phyloP scores from a whole-genome alignment of 2,329 filamentous ascomycete genomes.

The Talaromyces sp. region DNA sequence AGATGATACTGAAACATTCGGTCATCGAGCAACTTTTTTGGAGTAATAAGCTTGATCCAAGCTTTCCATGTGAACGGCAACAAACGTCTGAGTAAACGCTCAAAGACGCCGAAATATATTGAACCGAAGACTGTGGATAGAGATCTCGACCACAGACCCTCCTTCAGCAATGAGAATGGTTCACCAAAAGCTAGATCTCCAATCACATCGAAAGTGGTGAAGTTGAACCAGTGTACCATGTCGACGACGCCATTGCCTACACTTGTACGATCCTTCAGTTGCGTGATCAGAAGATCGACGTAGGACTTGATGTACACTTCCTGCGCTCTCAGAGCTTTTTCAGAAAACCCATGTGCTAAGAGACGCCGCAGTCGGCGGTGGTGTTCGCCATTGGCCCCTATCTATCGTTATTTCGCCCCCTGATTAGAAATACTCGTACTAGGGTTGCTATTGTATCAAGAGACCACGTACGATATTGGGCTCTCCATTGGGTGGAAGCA shows the following conservation, averaged over 20 bases:
- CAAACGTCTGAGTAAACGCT: not conserved
- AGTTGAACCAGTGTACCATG: slow-evolving; percentile 36
- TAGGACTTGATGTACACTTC: slow-evolving; percentile 22
- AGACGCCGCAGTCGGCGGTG: slow-evolving; percentile 28
- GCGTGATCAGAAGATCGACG: slow-evolving; percentile 26
- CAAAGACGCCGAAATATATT: not conserved
- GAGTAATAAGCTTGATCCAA: slow-evolving; percentile 16
- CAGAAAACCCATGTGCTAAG: slow-evolving; percentile 32
- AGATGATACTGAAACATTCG: slow-evolving; percentile 20
- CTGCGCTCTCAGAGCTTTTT: slow-evolving; percentile 28
- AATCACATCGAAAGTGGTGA: slow-evolving; percentile 41
- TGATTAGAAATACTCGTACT: not conserved
- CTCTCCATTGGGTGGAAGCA: slow-evolving; percentile 1
- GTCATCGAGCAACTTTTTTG: slow-evolving; percentile 22
- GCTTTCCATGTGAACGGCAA: not conserved
- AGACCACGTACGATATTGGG: not conserved
- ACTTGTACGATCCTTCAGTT: slow-evolving; percentile 18
- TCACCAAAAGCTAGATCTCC: slow-evolving; percentile 42
- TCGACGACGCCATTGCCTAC: slow-evolving; percentile 24
- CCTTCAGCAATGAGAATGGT: slow-evolving; percentile 37
- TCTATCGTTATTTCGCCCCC: not conserved
- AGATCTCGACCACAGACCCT: slow-evolving; percentile 38
- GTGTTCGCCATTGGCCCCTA: slow-evolving; percentile 22
- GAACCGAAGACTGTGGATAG: slow-evolving; percentile 33
- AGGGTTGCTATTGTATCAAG: not conserved